A percentile compares a stretch with the other conserved stretches of the same genome.
Conservation (phyloP, 2,329 filamentous ascomycete genomes). For the Microascus cirrosus region DNA sequence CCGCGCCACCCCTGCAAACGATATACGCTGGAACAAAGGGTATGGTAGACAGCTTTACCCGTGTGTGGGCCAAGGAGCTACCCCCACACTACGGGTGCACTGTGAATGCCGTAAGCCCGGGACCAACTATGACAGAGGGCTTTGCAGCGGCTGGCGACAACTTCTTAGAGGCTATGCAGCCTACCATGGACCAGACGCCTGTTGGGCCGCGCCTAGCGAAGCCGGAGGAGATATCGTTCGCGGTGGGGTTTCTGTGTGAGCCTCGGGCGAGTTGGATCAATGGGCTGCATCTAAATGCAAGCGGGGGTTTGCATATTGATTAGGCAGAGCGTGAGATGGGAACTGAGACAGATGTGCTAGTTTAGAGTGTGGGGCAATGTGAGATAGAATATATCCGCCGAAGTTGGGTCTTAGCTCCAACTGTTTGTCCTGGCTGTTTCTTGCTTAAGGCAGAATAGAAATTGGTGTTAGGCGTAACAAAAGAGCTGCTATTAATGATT, state of each 20-base stretch:
- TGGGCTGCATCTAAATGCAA: constrained; percentile 20
- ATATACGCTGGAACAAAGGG: constrained; percentile 37
- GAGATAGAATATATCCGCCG: too few relatives aligned
- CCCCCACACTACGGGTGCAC: constrained; percentile 31
- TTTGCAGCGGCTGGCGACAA: constrained; percentile 10
- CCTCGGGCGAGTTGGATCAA: constrained; percentile 34
- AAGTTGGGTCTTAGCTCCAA: too few relatives aligned
- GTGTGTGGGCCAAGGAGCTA: constrained; percentile 29
- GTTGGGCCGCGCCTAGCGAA: constrained; percentile 27
- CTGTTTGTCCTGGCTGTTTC: too few relatives aligned
- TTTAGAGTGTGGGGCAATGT: too few relatives aligned
- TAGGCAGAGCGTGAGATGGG: too few relatives aligned
- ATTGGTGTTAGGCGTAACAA: too few relatives aligned
- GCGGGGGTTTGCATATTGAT: constrained; percentile 24
- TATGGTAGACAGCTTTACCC: constrained; percentile 35
- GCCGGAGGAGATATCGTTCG: constrained; percentile 32
- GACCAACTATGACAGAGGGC: constrained; percentile 28
- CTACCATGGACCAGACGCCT: constrained; percentile 29
- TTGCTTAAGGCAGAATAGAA: too few relatives aligned
- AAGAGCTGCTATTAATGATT: too few relatives aligned
- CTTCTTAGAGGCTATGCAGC: constrained; percentile 24
- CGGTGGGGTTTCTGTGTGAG: constrained; percentile 31
- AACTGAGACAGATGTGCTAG: too few relatives aligned
- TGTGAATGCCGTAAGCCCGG: constrained; percentile 31
- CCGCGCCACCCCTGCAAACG: constrained; percentile 22